phyloP scores from a whole-genome alignment of 228 moss, liverwort and hornwort genomes.

The Sphagnum magellanicum region DNA sequence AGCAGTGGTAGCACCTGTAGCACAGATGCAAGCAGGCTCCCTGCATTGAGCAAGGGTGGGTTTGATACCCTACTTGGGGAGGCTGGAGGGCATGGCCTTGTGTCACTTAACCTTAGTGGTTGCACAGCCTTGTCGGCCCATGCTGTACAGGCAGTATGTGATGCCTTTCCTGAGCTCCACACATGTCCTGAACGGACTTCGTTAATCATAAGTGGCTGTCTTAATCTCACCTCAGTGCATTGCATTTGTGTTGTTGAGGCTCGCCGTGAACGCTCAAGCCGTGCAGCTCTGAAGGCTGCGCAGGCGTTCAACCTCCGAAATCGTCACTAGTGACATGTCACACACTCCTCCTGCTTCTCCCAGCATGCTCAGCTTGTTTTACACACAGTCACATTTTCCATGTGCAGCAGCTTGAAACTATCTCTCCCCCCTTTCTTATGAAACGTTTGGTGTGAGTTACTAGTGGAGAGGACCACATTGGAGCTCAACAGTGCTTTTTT shows the following conservation, averaged over 20 bases:
- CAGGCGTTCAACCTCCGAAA: constrained; percentile 31
- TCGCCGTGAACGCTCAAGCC: constrained; percentile 69
- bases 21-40: constrained; percentile 51
- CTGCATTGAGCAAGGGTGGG: constrained; percentile 41
- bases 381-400: no score
- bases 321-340: constrained; percentile 24
- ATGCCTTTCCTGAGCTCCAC: constrained; percentile 88
- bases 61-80: constrained; percentile 70
- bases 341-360: no score
- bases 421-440: no score
- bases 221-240: constrained; percentile 93
- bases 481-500: no score
- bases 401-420: no score
- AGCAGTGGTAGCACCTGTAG: constrained; percentile 62
- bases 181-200: constrained; percentile 91
- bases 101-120: constrained; percentile 90
- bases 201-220: constrained; percentile 91
- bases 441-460: no score
- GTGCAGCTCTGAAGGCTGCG: constrained; percentile 31
- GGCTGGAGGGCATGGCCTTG: constrained; percentile 64
- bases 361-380: no score
- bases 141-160: constrained; percentile 94
- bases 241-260: constrained; percentile 89
- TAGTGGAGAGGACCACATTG: no score
- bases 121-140: constrained; percentile 78